Percentiles rank a stretch among this genome's conserved stretches.
phyloP scores from a whole-genome alignment of 805 yeast species.

The Cyberlindnera saturnus region DNA sequence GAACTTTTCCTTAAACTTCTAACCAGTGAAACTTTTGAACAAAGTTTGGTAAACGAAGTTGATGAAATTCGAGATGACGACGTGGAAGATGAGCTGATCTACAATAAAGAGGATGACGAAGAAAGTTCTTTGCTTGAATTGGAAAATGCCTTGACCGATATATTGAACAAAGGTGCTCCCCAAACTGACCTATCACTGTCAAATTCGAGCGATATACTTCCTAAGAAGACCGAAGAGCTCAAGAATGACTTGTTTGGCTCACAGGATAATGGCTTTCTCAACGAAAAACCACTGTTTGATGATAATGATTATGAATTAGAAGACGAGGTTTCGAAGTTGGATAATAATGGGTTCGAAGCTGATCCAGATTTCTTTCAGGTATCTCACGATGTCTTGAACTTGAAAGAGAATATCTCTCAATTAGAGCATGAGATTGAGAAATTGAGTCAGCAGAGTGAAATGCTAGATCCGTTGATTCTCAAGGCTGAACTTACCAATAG shows the following conservation, averaged over 20 bases:
- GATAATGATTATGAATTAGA: constrained; percentile 19
- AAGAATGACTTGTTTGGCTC: constrained; percentile 23
- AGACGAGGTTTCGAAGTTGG: constrained; percentile 13
- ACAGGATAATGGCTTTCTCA: constrained; percentile 16
- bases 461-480: constrained; percentile 59
- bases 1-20: constrained; percentile 47
- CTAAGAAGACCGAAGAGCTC: constrained; percentile 5
- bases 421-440: constrained; percentile 52
- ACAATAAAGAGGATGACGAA: not conserved
- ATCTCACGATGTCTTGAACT: constrained; percentile 62
- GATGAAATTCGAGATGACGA: constrained; percentile 6
- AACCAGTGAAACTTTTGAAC: constrained; percentile 35
- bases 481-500: constrained; percentile 87
- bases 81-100: not conserved
- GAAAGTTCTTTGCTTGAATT: constrained; percentile 7
- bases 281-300: constrained; percentile 23
- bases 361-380: constrained; percentile 41
- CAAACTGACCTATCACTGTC: constrained; percentile 1
- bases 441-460: constrained; percentile 53
- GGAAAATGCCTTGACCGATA: constrained; percentile 13
- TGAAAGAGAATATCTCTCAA: constrained; percentile 61
- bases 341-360: constrained; percentile 23
- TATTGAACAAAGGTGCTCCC: constrained; percentile 7
- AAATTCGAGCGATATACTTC: constrained; percentile 2
- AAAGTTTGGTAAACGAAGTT: constrained; percentile 22